Base-by-base conservation (phyloP, 305 asterid genomes). In the Fraxinus platypoda region DNA sequence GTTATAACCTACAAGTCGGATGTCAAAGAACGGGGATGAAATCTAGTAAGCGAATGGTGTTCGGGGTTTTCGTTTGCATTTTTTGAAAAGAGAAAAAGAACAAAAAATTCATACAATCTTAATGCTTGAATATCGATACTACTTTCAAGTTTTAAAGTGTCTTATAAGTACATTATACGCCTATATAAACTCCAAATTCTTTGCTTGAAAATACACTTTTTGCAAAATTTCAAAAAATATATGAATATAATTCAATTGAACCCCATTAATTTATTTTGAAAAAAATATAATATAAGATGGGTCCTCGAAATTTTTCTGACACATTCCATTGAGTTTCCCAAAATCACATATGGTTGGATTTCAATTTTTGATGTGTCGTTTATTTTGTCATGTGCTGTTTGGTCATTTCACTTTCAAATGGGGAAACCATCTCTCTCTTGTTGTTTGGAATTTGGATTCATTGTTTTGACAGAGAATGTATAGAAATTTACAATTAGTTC, bases 291-390 rank as follows among this genome's bases (percentile, higher is more conserved):
- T n/a, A 57, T 17, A 59, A 59, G 23, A 59, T 9, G 12, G 33
- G 31, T 66, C 35, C 35, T 25, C n/a, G 8, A 66, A 28, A 11
- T n/a, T 26, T 66, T 25, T 26, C 35, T 26, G 74, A 26, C 37
- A 66, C 35, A 66, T 26, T 1, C 74, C 74, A 9, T 66, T 66
- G 73, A 66, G 34, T 54, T 78, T 31, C 19, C 73, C 38, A 43
- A 38, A 33, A 66, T 12, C 62, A 62, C 28, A 41, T 25, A 64
- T 26, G 19, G 37, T 79, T 17, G 75, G 77, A 57, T 64, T 84
- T 81, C 81, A 34, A 74, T 54, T 81, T 84, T 43, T 76, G 11
- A 75, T 83, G 86, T 81, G 93, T 88, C 90, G 85, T 82, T 80
- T 83, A 30, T 80, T 46, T 31, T 89, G 87, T 78, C 91, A 81